Percentiles rank a stretch among this genome's conserved stretches.
Evolutionary conservation across 1,139 yeast species (phyloP).

Genomic region (Eremothecium cymbalariae): DNA sequence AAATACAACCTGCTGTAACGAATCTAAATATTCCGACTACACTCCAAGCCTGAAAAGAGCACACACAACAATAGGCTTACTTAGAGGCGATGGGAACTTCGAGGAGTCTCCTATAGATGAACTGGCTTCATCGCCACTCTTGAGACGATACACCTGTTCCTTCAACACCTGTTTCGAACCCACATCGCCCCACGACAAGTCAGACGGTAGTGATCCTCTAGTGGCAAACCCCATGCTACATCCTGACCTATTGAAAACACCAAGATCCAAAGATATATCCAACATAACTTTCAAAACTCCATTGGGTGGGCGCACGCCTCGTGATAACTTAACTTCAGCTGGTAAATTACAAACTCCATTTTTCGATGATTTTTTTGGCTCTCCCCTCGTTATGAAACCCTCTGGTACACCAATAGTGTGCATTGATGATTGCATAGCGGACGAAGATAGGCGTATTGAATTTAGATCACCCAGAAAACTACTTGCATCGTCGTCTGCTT

Average conservation of each 20-base stretch:
- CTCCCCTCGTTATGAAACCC: slow-evolving; percentile 21
- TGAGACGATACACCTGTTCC: slow-evolving; percentile 28
- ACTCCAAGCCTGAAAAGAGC: not conserved
- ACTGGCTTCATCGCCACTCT: slow-evolving; percentile 12
- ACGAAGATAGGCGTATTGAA: slow-evolving; percentile 6
- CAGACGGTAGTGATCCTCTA: not conserved
- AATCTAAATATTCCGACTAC: too few species aligned
- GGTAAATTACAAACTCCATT: slow-evolving; percentile 32
- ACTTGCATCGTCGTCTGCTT: slow-evolving; percentile 2
- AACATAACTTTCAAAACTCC: not conserved
- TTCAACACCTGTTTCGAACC: slow-evolving; percentile 31
- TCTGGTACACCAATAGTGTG: slow-evolving; percentile 8
- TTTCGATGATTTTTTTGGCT: slow-evolving; percentile 30
- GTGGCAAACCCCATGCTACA: slow-evolving; percentile 1
- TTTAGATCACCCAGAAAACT: slow-evolving; percentile 7
- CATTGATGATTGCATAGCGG: slow-evolving; percentile 11
- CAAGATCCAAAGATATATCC: slow-evolving; percentile 12
- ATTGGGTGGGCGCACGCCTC: slow-evolving; percentile 18
- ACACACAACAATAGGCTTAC: not conserved
- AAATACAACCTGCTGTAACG: not conserved
- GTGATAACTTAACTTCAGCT: slow-evolving; percentile 19
- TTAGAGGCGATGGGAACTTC: not conserved
- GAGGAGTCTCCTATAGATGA: not conserved
- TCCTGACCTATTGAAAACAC: slow-evolving; percentile 20
- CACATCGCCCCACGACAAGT: slow-evolving; percentile 19